Percentiles rank a stretch among this genome's conserved stretches.
Conservation (phyloP, 2,329 filamentous ascomycete species). For the Colletotrichum sp. region DNA sequence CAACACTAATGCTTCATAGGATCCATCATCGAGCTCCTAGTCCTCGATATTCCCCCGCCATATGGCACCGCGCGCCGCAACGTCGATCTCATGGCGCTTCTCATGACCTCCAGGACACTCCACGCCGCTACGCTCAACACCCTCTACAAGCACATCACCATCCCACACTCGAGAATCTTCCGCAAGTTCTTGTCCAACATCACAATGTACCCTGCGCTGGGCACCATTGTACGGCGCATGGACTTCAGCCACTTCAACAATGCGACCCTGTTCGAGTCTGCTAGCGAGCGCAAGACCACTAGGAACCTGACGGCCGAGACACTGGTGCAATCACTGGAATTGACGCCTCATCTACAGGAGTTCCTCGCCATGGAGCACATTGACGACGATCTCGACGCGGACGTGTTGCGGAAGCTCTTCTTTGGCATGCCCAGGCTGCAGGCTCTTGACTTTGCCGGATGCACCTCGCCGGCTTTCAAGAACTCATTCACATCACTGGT, state of each 20-base stretch:
- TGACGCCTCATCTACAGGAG: conserved; percentile 77
- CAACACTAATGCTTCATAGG: conserved; percentile 47
- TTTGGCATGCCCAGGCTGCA: conserved; percentile 67
- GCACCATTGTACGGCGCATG: conserved; percentile 77
- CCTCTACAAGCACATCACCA: conserved; percentile 80
- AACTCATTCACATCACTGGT: conserved; percentile 64
- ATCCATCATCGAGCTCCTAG: conserved; percentile 76
- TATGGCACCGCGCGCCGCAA: conserved; percentile 80
- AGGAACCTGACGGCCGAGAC: conserved; percentile 79
- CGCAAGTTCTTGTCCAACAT: conserved; percentile 79
- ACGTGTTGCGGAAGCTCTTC: conserved; percentile 74
- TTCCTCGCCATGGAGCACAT: conserved; percentile 83
- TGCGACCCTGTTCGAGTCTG: conserved; percentile 75
- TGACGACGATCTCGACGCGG: conserved; percentile 74
- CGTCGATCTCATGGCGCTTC: conserved; percentile 76
- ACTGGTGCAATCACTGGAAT: conserved; percentile 71
- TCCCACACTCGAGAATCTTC: conserved; percentile 84
- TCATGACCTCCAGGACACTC: conserved; percentile 77
- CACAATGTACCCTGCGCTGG: conserved; percentile 68
- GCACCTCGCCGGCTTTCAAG: conserved; percentile 72
- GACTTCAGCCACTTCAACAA: conserved; percentile 90
- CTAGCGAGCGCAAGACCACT: conserved; percentile 75
- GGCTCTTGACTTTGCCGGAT: conserved; percentile 79
- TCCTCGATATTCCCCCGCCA: conserved; percentile 73
- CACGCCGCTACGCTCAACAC: conserved; percentile 76